Percentiles rank a stretch among this genome's conserved stretches.
Conservation (phyloP, 495 filamentous ascomycete genomes). For the Chaetomidium leptoderma region DNA sequence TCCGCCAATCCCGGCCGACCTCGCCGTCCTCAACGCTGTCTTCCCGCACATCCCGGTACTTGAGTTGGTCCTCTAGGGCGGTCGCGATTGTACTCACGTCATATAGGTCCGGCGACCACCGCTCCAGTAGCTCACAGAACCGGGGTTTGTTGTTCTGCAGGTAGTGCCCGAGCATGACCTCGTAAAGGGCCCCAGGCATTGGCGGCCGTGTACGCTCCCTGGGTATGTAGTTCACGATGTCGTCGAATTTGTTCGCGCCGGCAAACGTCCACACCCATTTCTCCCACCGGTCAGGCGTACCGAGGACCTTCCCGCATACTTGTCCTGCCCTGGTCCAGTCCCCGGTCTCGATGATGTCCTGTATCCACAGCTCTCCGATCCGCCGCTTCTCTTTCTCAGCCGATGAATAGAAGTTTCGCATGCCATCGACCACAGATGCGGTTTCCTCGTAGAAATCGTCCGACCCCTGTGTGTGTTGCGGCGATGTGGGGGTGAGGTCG, state of each 20-base stretch:
- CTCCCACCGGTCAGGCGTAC: constrained; percentile 80
- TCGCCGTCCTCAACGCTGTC: constrained; percentile 64
- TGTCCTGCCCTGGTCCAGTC: constrained; percentile 76
- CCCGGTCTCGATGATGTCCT: constrained; percentile 66
- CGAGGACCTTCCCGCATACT: constrained; percentile 73
- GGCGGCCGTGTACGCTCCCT: constrained; percentile 67
- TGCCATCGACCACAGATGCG: constrained; percentile 57
- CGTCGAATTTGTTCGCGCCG: constrained; percentile 75
- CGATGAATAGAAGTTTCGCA: constrained; percentile 53
- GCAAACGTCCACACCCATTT: constrained; percentile 92
- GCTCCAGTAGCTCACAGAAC: constrained; percentile 73
- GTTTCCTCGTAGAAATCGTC: constrained; percentile 79
- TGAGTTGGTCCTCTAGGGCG: constrained; percentile 69
- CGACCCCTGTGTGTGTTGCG: constrained; percentile 47
- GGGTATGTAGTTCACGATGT: constrained; percentile 82
- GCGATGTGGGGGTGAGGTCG: constrained; percentile 42
- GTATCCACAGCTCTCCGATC: constrained; percentile 89
- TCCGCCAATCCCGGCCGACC: constrained; percentile 72
- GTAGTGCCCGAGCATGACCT: constrained; percentile 81
- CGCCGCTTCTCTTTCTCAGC: constrained; percentile 86
- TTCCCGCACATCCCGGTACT: constrained; percentile 60
- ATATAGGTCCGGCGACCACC: constrained; percentile 82
- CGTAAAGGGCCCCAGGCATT: constrained; percentile 78
- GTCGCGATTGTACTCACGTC: constrained; percentile 64
- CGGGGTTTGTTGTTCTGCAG: constrained; percentile 62